Evolutionary conservation across 148 eudicot species (phyloP).

Genomic region (Chenopodium quinoa): DNA sequence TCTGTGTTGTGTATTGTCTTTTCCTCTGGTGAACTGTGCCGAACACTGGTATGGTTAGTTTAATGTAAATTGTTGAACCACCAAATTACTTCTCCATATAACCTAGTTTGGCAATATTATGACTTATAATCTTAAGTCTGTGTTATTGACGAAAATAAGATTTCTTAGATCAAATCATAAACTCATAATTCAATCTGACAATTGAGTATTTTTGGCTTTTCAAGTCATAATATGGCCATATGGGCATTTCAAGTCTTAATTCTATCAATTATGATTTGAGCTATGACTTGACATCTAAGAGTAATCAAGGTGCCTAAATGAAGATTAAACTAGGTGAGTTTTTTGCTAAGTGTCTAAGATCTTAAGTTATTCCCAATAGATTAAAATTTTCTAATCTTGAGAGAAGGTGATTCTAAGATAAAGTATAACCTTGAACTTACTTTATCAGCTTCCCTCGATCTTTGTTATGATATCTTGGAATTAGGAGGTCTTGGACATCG

Average conservation of each 20-base stretch:
- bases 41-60: constrained; percentile 4
- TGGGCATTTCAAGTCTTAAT: background rate
- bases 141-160: no score
- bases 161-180: no score
- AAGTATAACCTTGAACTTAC: constrained; percentile 34
- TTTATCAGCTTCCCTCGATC: constrained; percentile 32
- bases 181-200: no score
- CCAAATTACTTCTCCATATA: background rate
- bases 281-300: background rate
- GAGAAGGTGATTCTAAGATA: background rate
- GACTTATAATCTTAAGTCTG: no score
- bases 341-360: background rate
- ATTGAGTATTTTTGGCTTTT: background rate
- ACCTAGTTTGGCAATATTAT: background rate
- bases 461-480: constrained; percentile 37
- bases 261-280: background rate
- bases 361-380: no score
- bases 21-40: constrained; percentile 43
- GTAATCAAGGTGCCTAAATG: background rate
- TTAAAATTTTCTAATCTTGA: background rate
- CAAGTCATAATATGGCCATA: background rate
- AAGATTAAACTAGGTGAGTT: background rate
- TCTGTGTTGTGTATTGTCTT: constrained; percentile 49
- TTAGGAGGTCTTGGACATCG: constrained; percentile 52
- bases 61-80: background rate